phyloP scores from a whole-genome alignment of 495 filamentous ascomycete genomes.

The Cudoniella acicularis region DNA sequence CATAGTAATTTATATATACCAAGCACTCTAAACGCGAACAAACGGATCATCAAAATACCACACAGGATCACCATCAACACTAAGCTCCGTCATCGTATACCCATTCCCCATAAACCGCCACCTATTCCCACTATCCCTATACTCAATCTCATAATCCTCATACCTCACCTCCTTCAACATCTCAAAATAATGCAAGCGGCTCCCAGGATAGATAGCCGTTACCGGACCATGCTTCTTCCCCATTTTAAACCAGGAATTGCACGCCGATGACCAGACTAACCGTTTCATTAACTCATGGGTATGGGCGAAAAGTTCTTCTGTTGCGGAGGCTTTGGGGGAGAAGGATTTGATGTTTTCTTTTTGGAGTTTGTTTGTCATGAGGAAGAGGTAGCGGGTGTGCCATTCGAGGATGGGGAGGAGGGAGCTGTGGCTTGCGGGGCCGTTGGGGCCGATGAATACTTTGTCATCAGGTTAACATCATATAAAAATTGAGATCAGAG shows the following conservation, averaged over 20 bases:
- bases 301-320: constrained; percentile 61
- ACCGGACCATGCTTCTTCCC: constrained; percentile 28
- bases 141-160: constrained; percentile 40
- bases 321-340: constrained; percentile 43
- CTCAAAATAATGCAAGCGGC: constrained; percentile 45
- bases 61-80: constrained; percentile 11
- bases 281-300: constrained; percentile 56
- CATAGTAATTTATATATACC: too few species aligned
- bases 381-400: constrained; percentile 54
- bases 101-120: constrained; percentile 16
- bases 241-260: constrained; percentile 32
- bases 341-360: constrained; percentile 59
- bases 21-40: neutral
- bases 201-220: constrained; percentile 31
- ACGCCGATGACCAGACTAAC: constrained; percentile 45
- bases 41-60: constrained; percentile 19
- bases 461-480: constrained; percentile 7
- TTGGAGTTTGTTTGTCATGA: constrained; percentile 56
- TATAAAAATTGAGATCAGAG: constrained; percentile 12
- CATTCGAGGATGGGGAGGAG: constrained; percentile 51
- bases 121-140: constrained; percentile 4
- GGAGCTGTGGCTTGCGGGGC: constrained; percentile 46
- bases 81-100: constrained; percentile 8
- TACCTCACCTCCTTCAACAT: constrained; percentile 38
- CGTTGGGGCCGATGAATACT: constrained; percentile 51